These are phyloP conservation scores for Colletotrichum caudatum DNA, from an alignment of 2,329 filamentous ascomycete genomes.

Conservation along the genomic window DNA sequence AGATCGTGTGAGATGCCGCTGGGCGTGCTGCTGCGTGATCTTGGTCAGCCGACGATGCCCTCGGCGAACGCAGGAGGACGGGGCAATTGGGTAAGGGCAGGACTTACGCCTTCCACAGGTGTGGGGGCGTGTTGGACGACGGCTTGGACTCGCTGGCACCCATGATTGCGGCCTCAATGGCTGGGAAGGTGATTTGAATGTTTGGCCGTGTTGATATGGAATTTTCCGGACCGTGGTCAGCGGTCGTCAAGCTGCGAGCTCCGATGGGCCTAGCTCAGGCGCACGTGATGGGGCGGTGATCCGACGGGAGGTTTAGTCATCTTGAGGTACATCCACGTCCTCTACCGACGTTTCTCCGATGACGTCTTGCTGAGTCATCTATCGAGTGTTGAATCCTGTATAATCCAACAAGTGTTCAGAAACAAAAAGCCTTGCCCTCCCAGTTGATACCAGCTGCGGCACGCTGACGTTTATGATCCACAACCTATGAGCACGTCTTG, in stretches of 20 bases:
- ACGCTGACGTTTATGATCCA: background rate
- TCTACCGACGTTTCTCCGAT: background rate
- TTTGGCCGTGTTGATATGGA: slow-evolving; percentile 43
- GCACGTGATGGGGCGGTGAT: slow-evolving; percentile 21
- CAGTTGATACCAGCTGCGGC: slow-evolving; percentile 7
- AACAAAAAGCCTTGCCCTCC: background rate
- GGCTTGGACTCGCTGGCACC: slow-evolving; percentile 69
- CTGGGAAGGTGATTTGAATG: slow-evolving; percentile 38
- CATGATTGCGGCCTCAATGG: slow-evolving; percentile 59
- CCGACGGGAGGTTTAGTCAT: slow-evolving; percentile 4
- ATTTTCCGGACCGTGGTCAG: slow-evolving; percentile 41
- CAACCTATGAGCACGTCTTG: slow-evolving; percentile 9
- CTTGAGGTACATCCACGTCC: background rate
- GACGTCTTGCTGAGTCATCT: slow-evolving; percentile 2
- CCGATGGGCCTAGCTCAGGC: slow-evolving; percentile 36
- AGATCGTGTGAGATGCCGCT: slow-evolving; percentile 80
- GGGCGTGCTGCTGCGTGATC: slow-evolving; percentile 55
- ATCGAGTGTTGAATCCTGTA: background rate
- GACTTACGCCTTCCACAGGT: slow-evolving; percentile 69
- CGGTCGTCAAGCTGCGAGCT: slow-evolving; percentile 42
- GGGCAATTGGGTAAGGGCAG: slow-evolving; percentile 8
- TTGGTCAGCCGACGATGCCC: slow-evolving; percentile 37
- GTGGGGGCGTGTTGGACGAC: slow-evolving; percentile 54
- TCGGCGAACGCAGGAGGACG: slow-evolving; percentile 9
- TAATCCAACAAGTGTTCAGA: background rate